phyloP scores from a whole-genome alignment of 441 rosid genomes.

The Biscutella auriculata region DNA sequence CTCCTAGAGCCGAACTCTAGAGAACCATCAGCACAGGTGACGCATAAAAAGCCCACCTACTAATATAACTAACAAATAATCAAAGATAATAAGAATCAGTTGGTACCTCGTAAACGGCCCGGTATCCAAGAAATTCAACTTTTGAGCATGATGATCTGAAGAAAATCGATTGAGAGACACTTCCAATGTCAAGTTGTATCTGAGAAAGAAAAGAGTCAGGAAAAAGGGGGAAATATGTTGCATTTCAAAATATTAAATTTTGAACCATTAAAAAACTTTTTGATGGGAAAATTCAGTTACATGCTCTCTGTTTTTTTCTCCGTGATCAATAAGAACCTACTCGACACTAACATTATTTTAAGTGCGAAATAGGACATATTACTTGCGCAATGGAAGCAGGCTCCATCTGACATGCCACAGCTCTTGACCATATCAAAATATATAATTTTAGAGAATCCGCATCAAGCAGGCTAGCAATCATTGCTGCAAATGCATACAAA shows the following conservation, averaged over 20 bases:
- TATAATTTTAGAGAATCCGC: constrained; percentile 84
- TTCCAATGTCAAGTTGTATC: constrained; percentile 70
- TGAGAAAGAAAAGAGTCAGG: constrained; percentile 21
- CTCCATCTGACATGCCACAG: constrained; percentile 94
- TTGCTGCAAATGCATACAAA: constrained; percentile 40
- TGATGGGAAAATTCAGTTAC: background rate
- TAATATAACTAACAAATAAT: background rate
- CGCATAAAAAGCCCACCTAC: background rate
- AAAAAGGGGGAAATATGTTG: background rate
- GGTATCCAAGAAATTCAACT: constrained; percentile 69
- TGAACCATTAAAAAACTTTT: background rate
- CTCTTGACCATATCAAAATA: constrained; percentile 85
- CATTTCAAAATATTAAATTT: background rate
- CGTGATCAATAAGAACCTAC: background rate
- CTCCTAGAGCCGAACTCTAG: constrained; percentile 3
- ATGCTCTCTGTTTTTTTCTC: background rate
- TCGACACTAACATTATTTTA: background rate
- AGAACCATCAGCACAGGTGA: background rate
- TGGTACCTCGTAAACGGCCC: constrained; percentile 72
- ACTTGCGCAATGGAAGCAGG: constrained; percentile 69
- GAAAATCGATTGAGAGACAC: constrained; percentile 42
- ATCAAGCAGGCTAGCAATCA: constrained; percentile 61
- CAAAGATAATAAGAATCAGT: background rate
- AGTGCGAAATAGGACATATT: background rate
- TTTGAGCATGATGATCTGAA: constrained; percentile 68